Evolutionary conservation across 768 basidiomycete genomes (phyloP).

Genomic region (Xerocomus potaroensis): DNA sequence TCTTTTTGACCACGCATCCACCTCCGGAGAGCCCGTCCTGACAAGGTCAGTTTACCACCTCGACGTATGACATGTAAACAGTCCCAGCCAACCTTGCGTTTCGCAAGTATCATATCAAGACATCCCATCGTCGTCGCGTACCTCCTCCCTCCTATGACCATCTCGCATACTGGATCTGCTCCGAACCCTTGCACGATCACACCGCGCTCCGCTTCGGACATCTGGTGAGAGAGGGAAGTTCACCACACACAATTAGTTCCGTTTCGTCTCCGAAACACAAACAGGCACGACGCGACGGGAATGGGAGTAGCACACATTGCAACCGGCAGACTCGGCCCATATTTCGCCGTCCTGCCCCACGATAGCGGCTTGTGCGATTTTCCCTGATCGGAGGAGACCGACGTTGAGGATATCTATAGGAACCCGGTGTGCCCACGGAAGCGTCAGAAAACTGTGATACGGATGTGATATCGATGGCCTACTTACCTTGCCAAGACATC

Average conservation of each 20-base stretch:
- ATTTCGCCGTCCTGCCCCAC: conserved; percentile 28
- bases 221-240: conserved; percentile 14
- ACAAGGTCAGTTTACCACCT: not conserved
- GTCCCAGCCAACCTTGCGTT: conserved; percentile 12
- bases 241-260: not conserved
- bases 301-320: conserved; percentile 19
- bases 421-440: not conserved
- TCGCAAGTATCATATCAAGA: conserved; percentile 24
- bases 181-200: conserved; percentile 19
- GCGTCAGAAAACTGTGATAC: not conserved
- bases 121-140: conserved; percentile 28
- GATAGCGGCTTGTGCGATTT: conserved; percentile 66
- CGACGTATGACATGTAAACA: no score
- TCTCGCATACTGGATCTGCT: conserved; percentile 19
- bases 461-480: not conserved
- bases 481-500: conserved; percentile 29
- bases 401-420: conserved; percentile 77
- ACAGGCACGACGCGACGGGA: not conserved
- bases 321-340: conserved; percentile 29
- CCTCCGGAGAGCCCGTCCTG: conserved; percentile 5
- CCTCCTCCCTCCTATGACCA: conserved; percentile 17
- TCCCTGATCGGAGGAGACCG: conserved; percentile 71
- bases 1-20: conserved; percentile 26
- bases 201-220: conserved; percentile 18
- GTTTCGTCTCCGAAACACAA: not conserved